Evolutionary conservation across 306 rosid genomes (phyloP).

Genomic region (Canavalia gladiata): DNA sequence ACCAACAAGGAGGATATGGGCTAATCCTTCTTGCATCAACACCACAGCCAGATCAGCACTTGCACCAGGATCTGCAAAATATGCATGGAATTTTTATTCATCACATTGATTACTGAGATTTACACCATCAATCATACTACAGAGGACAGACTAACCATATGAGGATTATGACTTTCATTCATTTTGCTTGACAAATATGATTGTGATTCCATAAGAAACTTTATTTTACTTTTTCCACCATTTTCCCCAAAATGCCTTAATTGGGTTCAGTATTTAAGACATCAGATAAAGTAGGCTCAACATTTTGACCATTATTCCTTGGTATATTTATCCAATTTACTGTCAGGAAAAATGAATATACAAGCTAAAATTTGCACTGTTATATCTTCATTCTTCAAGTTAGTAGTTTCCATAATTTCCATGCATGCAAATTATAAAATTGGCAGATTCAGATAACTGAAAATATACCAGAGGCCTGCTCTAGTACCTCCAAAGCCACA

Average conservation of each 20-base stretch:
- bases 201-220: conserved; percentile 6
- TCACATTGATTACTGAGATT: conserved; percentile 21
- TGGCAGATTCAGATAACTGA: conserved; percentile 35
- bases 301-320: background rate
- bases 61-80: conserved; percentile 83
- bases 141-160: background rate
- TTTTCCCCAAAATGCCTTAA: conserved; percentile 7
- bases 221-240: conserved; percentile 28
- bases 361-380: conserved; percentile 9
- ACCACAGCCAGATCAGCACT: conserved; percentile 98
- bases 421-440: background rate
- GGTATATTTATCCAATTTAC: background rate
- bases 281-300: conserved; percentile 5
- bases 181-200: conserved; percentile 22
- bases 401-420: conserved; percentile 18
- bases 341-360: conserved; percentile 7
- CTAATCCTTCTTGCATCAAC: conserved; percentile 99
- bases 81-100: conserved; percentile 39
- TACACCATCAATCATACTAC: conserved; percentile 27
- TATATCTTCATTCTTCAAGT: conserved; percentile 11
- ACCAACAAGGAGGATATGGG: conserved; percentile 91
- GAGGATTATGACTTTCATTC: conserved; percentile 27
- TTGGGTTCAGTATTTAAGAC: conserved; percentile 37
- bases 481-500: conserved; percentile 78
- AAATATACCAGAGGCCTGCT: conserved; percentile 85